These are phyloP conservation scores for Dalechampia spathulata DNA, from an alignment of 441 rosid species.

Conservation along the genomic window DNA sequence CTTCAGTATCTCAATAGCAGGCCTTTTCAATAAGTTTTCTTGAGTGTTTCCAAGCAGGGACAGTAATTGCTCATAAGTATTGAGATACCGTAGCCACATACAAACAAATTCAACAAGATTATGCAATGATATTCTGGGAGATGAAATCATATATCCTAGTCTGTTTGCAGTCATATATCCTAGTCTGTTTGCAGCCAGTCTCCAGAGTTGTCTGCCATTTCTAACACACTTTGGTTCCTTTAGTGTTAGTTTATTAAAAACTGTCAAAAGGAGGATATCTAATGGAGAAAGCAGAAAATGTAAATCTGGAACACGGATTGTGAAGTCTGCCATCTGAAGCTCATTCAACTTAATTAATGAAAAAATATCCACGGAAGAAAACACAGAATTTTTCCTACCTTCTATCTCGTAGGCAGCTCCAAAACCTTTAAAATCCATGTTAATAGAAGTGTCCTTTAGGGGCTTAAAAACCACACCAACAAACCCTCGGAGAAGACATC, in stretches of 20 bases:
- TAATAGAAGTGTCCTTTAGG: constrained; percentile 39
- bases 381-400: constrained; percentile 26
- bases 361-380: constrained; percentile 32
- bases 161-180: constrained; percentile 58
- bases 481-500: constrained; percentile 49
- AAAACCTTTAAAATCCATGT: constrained; percentile 42
- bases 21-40: constrained; percentile 32
- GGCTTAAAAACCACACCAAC: constrained; percentile 46
- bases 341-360: constrained; percentile 37
- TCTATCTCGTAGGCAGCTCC: constrained; percentile 50
- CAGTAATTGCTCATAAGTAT: constrained; percentile 57
- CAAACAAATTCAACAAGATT: constrained; percentile 40
- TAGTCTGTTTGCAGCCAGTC: constrained; percentile 62
- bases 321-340: constrained; percentile 44
- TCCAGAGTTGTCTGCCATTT: constrained; percentile 78
- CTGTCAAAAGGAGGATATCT: constrained; percentile 49
- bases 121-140: constrained; percentile 55
- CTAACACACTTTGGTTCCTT: constrained; percentile 37
- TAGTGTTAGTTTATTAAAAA: constrained; percentile 35
- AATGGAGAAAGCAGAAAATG: constrained; percentile 43
- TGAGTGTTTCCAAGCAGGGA: constrained; percentile 48
- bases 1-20: constrained; percentile 37
- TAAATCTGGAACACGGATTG: constrained; percentile 46
- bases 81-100: constrained; percentile 70
- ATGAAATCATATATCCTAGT: constrained; percentile 43